Evolutionary conservation across 2,329 filamentous ascomycete species (phyloP), one percentile per base, ranked within the genome.

Genomic region (Verticillium tricorpus): DNA sequence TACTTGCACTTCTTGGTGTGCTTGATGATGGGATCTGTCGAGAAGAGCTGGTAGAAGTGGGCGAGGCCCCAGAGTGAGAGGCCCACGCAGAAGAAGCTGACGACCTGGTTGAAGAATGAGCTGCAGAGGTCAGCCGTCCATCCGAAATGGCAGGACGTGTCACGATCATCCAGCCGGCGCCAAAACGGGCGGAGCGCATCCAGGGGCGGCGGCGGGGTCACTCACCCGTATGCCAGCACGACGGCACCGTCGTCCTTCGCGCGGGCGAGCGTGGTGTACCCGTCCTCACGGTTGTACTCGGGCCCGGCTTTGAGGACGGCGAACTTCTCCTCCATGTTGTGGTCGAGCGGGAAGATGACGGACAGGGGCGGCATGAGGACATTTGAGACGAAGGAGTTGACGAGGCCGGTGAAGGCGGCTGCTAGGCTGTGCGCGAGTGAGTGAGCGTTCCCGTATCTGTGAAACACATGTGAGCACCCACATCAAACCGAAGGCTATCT

Each of bases 401-500:
- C 87, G 56, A 91, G 81, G 61, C 85, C 81, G 3, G 89, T 91
- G 72, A 92, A 92, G 32, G 88, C 83, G 60, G 87, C 82, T 14
- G 89, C 89, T 60, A 92, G 81, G 66, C 88, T 89, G 64, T 14
- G 25, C 7, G 25, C 28, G 39, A 60, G 58, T 50, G 40, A 22
- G 45, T 50, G 40, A 22, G 45, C 19, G 14, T 50, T 40, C 15
- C 37, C 37, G 19, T 19, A 15, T 58, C 58, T 22, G 34, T 54
- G 58, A 32, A 32, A 32, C 19, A 31, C 35, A 60, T 22, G 15
- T 39, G 58, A 58, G 58, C 28, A 74, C 80, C 72, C 70, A 90
- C 88, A 92, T 92, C 66, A 92, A 77, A 67, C 89, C 89, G 67
- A 92, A 87, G 17, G 89, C 89, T 63, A 92, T 89, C 72, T 92